A percentile compares a stretch with the other conserved stretches of the same genome.
Evolutionary conservation across 768 basidiomycete genomes (phyloP).

Genomic region (Pulveroboletus frians): DNA sequence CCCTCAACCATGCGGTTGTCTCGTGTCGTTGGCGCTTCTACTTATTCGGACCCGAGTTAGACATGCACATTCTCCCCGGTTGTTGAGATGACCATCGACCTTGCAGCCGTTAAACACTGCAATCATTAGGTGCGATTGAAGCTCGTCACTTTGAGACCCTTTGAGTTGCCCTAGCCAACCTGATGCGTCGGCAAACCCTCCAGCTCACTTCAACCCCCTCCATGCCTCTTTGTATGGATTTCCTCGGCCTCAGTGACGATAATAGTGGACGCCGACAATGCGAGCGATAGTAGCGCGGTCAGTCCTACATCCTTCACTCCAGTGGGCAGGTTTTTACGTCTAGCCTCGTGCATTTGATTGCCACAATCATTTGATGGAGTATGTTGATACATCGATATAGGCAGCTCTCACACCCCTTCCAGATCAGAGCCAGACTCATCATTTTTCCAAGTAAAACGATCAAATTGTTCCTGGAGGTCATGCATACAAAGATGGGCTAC

Average conservation of each 20-base stretch:
- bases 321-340: background rate
- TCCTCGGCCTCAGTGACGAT: slow-evolving; percentile 22
- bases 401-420: too few relatives aligned
- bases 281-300: slow-evolving; percentile 29
- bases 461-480: too few relatives aligned
- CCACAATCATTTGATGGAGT: too few relatives aligned
- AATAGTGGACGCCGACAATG: slow-evolving; percentile 19
- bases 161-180: background rate
- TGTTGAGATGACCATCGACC: background rate
- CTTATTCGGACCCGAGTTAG: too few relatives aligned
- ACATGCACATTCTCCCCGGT: background rate
- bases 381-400: too few relatives aligned
- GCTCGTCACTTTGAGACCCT: too few relatives aligned
- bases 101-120: background rate
- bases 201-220: slow-evolving; percentile 6
- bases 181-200: background rate
- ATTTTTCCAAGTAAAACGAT: too few relatives aligned
- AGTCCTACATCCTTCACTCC: slow-evolving; percentile 14
- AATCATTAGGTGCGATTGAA: background rate
- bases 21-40: background rate
- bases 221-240: slow-evolving; percentile 18
- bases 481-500: too few relatives aligned
- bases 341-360: background rate
- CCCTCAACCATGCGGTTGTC: background rate
- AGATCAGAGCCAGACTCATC: too few relatives aligned